Percentiles rank a stretch among this genome's conserved stretches.
These are phyloP conservation scores for Podosphaera aphanis DNA, from an alignment of 2,329 filamentous ascomycete species.

Conservation along the genomic window DNA sequence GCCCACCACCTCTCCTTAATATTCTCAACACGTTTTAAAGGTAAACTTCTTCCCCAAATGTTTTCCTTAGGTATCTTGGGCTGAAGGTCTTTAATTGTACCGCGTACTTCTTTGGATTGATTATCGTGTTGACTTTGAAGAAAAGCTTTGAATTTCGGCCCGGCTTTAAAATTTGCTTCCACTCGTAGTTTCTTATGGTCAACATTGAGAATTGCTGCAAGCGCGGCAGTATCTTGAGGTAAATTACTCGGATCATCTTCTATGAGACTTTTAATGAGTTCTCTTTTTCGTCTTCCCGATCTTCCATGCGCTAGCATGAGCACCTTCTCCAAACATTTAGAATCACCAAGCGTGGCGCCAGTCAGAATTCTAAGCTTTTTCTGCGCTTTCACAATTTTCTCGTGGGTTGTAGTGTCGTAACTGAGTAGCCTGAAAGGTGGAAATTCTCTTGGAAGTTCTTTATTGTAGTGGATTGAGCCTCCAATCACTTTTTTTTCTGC, in stretches of 20 bases:
- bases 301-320: conserved; percentile 29
- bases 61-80: conserved; percentile 23
- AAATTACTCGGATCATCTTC: conserved; percentile 13
- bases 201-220: neutral
- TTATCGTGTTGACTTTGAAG: conserved; percentile 9
- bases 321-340: conserved; percentile 23
- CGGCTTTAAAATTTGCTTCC: neutral
- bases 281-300: conserved; percentile 25
- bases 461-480: neutral
- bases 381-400: conserved; percentile 19
- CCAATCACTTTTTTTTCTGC: neutral
- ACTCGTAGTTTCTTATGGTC: neutral
- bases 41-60: conserved; percentile 25
- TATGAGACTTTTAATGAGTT: conserved; percentile 22
- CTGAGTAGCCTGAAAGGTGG: neutral
- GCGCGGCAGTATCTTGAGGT: conserved; percentile 19
- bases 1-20: conserved; percentile 27
- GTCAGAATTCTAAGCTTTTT: conserved; percentile 24
- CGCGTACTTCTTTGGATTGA: conserved; percentile 3
- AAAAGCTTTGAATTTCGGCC: conserved; percentile 8
- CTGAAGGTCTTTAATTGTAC: conserved; percentile 4
- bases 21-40: conserved; percentile 19
- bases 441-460: neutral
- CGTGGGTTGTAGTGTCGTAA: neutral
- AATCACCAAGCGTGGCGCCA: conserved; percentile 29